Evolutionary conservation across 805 yeast species (phyloP).

Genomic region (Pichia heedii): DNA sequence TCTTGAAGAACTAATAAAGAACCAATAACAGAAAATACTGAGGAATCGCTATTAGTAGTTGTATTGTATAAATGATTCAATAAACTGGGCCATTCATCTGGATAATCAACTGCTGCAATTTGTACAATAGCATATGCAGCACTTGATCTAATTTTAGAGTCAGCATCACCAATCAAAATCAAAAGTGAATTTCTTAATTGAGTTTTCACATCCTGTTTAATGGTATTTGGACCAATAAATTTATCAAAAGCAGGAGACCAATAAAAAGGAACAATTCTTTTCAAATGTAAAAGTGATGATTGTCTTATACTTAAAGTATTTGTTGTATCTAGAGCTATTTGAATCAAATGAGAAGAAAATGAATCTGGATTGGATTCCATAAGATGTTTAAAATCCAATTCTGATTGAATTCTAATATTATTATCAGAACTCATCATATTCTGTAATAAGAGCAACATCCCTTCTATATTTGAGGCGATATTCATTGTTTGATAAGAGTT

Average conservation of each 20-base stretch:
- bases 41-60: conserved; percentile 27
- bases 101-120: conserved; percentile 82
- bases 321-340: conserved; percentile 29
- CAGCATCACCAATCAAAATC: conserved; percentile 35
- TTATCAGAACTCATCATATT: conserved; percentile 36
- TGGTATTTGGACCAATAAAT: conserved; percentile 47
- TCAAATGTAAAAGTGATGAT: conserved; percentile 55
- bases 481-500: neutral
- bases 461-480: neutral
- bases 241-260: conserved; percentile 84
- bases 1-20: conserved; percentile 59
- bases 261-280: conserved; percentile 55
- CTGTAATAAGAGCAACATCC: conserved; percentile 13
- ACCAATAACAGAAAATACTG: conserved; percentile 36
- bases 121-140: conserved; percentile 72
- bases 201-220: conserved; percentile 43
- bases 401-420: conserved; percentile 41
- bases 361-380: conserved; percentile 43
- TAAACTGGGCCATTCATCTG: conserved; percentile 91
- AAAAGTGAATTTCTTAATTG: conserved; percentile 44
- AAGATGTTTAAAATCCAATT: conserved; percentile 34
- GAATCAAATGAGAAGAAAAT: conserved; percentile 34
- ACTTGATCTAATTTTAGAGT: conserved; percentile 54
- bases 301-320: conserved; percentile 40
- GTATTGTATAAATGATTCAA: conserved; percentile 37